Base-by-base conservation (phyloP, 2,329 filamentous ascomycete genomes). In the Botrytis deweyae region DNA sequence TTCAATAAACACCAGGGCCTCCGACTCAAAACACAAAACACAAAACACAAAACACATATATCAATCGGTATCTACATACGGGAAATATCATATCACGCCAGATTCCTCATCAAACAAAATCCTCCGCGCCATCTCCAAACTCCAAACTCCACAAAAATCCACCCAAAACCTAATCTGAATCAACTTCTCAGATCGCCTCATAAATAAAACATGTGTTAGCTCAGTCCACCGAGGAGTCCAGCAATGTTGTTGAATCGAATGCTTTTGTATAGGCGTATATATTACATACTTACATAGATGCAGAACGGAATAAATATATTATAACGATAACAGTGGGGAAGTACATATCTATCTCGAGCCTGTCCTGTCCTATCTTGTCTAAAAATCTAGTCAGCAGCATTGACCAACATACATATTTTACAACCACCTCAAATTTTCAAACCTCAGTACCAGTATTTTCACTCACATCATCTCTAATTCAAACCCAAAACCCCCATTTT, bases 101-200 rank as follows among this genome's bases (percentile, higher is more conserved):
- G 61, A 7, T 40, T 18, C 25, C 12, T 55, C 25, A 55, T n/a
- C 52, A 55, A 29, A n/a, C 52, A 29, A 29, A 29, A 55, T n/a
- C 52, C 52, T 29, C 20, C 44, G 29, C 22, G 10, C 29, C 22
- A n/a, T 38, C 25, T 42, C 25, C 16, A 29, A 58, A 3, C 52
- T 10, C 20, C 33, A n/a, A 52, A 16, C 64, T 49, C 64, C 44
- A 65, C 63, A 36, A 46, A 55, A 58, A 29, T 36, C 33, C 25
- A 63, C 59, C 7, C 46, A n/a, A 33, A 52, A 66, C 63, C 29
- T 49, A 66, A 66, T 66, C 64, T 66, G 64, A 49, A 66, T 66
- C 64, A 66, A 49, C 29, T 66, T 38, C 42, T 52, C 64, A n/a
- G 64, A 52, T 67, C 64, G 52, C 64, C 64, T 52, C 64, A 67